Evolutionary conservation across 768 basidiomycete genomes (phyloP).

Genomic region (Boletus coccyginus): DNA sequence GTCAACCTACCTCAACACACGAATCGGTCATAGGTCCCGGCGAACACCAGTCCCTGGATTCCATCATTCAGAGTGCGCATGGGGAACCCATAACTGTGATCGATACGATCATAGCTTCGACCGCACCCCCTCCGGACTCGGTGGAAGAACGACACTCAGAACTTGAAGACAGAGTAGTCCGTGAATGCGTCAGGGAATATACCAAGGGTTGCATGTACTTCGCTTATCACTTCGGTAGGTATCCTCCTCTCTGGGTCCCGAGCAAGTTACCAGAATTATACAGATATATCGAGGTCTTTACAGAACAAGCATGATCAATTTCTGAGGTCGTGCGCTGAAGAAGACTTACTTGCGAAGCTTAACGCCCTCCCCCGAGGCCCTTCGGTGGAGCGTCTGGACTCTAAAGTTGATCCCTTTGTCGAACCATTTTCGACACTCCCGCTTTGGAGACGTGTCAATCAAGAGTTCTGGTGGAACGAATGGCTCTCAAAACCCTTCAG

Average conservation of each 20-base stretch:
- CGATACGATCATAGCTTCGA: constrained; percentile 53
- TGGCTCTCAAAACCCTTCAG: constrained; percentile 80
- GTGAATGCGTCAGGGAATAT: constrained; percentile 75
- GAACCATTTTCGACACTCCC: constrained; percentile 81
- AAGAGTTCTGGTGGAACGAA: constrained; percentile 97
- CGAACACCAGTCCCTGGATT: constrained; percentile 29
- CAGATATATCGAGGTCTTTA: constrained; percentile 81
- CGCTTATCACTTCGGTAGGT: constrained; percentile 77
- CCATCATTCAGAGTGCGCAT: constrained; percentile 43
- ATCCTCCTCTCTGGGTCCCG: not conserved
- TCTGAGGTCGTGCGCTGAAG: constrained; percentile 53
- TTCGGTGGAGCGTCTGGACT: constrained; percentile 24
- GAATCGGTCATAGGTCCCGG: constrained; percentile 10
- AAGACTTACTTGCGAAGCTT: constrained; percentile 58
- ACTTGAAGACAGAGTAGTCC: constrained; percentile 79
- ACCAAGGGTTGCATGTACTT: constrained; percentile 90
- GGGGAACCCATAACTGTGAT: constrained; percentile 54
- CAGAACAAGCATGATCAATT: constrained; percentile 75
- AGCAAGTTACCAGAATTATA: not conserved
- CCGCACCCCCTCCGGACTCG: constrained; percentile 60
- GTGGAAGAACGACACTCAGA: constrained; percentile 68
- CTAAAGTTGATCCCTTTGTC: constrained; percentile 49
- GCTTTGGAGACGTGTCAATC: constrained; percentile 87
- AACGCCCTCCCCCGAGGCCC: constrained; percentile 44
- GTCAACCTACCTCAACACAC: constrained; percentile 29